These are phyloP conservation scores for Alliaria petiolata DNA, from an alignment of 345 rosid genomes.

Conservation along the genomic window DNA sequence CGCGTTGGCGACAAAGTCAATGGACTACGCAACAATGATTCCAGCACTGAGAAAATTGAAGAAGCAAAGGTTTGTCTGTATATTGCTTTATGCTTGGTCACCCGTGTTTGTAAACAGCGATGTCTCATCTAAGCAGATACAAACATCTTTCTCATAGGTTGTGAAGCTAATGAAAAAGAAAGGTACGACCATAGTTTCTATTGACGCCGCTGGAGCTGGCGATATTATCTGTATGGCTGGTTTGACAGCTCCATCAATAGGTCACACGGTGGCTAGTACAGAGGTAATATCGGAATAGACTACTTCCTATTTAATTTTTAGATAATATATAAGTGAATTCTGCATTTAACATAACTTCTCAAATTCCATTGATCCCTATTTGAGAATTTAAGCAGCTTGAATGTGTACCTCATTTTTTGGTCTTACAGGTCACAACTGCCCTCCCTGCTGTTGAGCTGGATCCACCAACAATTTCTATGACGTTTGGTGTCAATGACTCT, in stretches of 20 bases:
- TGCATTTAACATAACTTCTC: background rate
- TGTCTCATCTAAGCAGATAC: constrained; percentile 13
- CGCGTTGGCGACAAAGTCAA: constrained; percentile 79
- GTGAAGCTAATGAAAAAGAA: constrained; percentile 95
- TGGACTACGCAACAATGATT: constrained; percentile 63
- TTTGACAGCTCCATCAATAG: constrained; percentile 76
- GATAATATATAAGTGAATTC: background rate
- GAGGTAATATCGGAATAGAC: constrained; percentile 50
- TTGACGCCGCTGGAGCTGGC: constrained; percentile 93
- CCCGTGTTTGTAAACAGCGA: constrained; percentile 1
- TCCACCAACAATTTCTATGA: constrained; percentile 99
- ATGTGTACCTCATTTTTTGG: constrained; percentile 4
- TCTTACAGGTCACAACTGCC: constrained; percentile 66
- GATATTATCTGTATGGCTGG: constrained; percentile 95
- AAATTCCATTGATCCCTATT: background rate
- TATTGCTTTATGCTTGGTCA: constrained; percentile 12
- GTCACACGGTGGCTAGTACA: constrained; percentile 79
- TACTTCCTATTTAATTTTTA: background rate
- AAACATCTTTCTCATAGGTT: constrained; percentile 49
- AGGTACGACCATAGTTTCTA: constrained; percentile 79
- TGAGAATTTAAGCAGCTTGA: too few species aligned
- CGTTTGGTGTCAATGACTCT: constrained; percentile 96
- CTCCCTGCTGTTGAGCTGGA: constrained; percentile 85
- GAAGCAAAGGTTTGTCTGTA: constrained; percentile 78
- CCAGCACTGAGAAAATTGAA: constrained; percentile 79